Base-by-base conservation (phyloP, 176 grass and related monocot genomes). In the Rhynchospora breviuscula region DNA sequence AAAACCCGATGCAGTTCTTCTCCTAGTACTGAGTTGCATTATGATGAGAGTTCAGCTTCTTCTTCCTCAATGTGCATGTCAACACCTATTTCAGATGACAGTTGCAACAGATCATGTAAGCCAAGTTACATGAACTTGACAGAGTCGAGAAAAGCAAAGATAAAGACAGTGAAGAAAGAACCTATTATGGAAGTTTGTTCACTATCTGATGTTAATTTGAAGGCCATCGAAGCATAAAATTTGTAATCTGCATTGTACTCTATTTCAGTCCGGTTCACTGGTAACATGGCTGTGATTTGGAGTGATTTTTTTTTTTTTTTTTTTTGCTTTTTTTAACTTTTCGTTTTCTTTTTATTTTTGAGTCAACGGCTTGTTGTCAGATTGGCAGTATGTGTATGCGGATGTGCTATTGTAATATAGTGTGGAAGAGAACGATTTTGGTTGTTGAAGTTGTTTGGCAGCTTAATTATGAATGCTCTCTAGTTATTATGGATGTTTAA, bases 71-170 rank as follows among this genome's bases (percentile, higher is more conserved):
- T 93, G 67, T 95, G 88, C 0, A 81, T 90, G 8, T 93, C 95
- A 0, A 98, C 95, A 0, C 95, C 92, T 0, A 79, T 98, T 60
- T 98, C 92, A 0, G 86, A 89, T 78, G 88, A 84, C 17, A 98
- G 81, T 33, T 66, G 84, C 52, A 81, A 94, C 18, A 84, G 90
- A 7, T 87, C 86, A 0, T 31, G 88, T 29, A 82, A 82, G 57
- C 93, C 93, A 13, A 99, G 88, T 76, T 99, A 95, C 91, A 95
- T 99, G 96, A 95, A 83, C 85, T 84, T 95, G 91, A 99, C 96
- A 0, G 91, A 95, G 80, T 99, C 93, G 3, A 99, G 89, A 62
- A 99, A 99, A 87, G 86, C 93, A 0, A 95, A 95, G 78, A 87
- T 87, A 61, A 99, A 90, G 46, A 70, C 26, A 1, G 84, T 74